These are phyloP conservation scores for Cyclotella cryptica DNA, from an alignment of 108 stramenopile genomes.

Conservation along the genomic window DNA sequence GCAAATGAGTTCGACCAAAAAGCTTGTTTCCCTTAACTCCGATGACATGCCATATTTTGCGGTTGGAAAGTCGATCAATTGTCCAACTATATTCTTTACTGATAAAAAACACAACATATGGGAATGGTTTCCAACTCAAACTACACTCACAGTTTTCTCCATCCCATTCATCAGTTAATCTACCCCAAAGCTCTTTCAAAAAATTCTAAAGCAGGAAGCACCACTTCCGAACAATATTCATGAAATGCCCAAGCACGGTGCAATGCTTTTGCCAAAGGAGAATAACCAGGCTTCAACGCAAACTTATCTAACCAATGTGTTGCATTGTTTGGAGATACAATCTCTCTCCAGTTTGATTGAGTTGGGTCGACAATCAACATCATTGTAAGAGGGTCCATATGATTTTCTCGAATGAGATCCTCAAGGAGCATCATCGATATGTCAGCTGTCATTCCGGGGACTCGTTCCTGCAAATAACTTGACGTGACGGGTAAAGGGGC, in stretches of 20 bases:
- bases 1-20: too few relatives aligned
- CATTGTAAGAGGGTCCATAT: constrained; percentile 31
- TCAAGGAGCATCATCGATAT: constrained; percentile 23
- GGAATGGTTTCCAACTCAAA: too few relatives aligned
- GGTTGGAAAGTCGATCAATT: too few relatives aligned
- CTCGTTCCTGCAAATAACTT: constrained; percentile 49
- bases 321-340: constrained; percentile 31
- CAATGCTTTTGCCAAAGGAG: constrained; percentile 62
- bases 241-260: constrained; percentile 67
- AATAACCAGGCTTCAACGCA: constrained; percentile 51
- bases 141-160: too few relatives aligned
- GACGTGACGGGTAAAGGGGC: constrained; percentile 53
- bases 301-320: constrained; percentile 43
- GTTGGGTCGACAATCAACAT: constrained; percentile 51
- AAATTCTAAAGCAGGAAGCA: constrained; percentile 43
- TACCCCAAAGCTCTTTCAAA: constrained; percentile 26
- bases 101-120: too few relatives aligned
- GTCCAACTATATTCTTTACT: too few relatives aligned
- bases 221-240: constrained; percentile 61
- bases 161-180: too few relatives aligned
- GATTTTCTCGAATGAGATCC: constrained; percentile 24
- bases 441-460: constrained; percentile 48
- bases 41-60: too few relatives aligned
- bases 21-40: too few relatives aligned
- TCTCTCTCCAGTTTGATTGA: constrained; percentile 53